These are phyloP conservation scores for Berkeleyomyces basicola DNA, from an alignment of 2,329 filamentous ascomycete genomes.

Conservation along the genomic window DNA sequence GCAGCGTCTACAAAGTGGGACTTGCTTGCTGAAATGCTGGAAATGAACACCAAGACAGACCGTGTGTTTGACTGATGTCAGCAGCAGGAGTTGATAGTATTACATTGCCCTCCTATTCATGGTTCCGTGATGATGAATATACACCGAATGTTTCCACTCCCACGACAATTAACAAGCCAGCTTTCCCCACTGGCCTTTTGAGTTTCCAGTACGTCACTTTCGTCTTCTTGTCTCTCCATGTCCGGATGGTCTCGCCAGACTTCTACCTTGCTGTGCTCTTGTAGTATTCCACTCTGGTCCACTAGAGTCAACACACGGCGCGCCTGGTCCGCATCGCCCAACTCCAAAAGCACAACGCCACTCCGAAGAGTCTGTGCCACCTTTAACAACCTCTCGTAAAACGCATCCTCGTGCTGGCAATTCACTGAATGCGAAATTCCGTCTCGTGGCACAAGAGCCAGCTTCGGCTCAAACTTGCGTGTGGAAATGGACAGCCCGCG, in stretches of 20 bases:
- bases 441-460: constrained; percentile 51
- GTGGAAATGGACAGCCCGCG: constrained; percentile 52
- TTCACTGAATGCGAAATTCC: constrained; percentile 18
- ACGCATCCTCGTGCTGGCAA: constrained; percentile 33
- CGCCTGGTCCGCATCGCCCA: constrained; percentile 55
- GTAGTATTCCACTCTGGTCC: constrained; percentile 16
- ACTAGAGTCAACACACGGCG: constrained; percentile 32
- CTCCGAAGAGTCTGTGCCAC: constrained; percentile 34
- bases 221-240: constrained; percentile 4
- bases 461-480: constrained; percentile 60
- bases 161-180: constrained; percentile 4
- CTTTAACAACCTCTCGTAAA: constrained; percentile 50
- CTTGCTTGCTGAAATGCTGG: constrained; percentile 63
- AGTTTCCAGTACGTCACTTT: background rate
- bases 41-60: constrained; percentile 24
- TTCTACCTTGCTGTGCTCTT: constrained; percentile 29
- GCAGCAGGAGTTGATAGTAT: background rate
- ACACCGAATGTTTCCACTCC: constrained; percentile 12
- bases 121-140: constrained; percentile 9
- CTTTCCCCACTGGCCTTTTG: background rate
- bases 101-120: background rate
- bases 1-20: constrained; percentile 50
- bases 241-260: constrained; percentile 58
- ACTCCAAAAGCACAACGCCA: constrained; percentile 48
- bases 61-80: constrained; percentile 17